Conservation (phyloP, 1,139 yeast species). For the Saccharomyces hybrid region DNA sequence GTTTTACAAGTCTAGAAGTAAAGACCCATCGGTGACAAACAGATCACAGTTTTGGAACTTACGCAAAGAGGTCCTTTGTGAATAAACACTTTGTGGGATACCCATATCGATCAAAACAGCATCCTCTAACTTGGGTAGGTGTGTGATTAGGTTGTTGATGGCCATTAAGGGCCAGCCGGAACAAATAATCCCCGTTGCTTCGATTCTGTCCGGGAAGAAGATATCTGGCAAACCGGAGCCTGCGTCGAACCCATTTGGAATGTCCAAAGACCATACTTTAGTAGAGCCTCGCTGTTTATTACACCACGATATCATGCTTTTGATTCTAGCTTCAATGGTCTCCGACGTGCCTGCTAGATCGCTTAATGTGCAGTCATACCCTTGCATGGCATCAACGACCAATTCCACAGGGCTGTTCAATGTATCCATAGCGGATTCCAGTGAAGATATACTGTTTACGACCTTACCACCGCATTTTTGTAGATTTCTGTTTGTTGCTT, state of each 20-base stretch:
- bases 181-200: conserved; percentile 44
- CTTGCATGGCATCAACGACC: conserved; percentile 74
- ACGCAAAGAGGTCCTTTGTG: conserved; percentile 26
- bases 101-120: conserved; percentile 64
- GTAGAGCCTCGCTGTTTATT: conserved; percentile 44
- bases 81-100: conserved; percentile 41
- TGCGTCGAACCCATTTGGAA: conserved; percentile 80
- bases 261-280: conserved; percentile 62
- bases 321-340: conserved; percentile 14
- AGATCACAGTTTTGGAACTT: conserved; percentile 27
- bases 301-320: conserved; percentile 57
- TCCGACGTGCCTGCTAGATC: conserved; percentile 30
- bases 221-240: conserved; percentile 56
- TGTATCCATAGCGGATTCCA: conserved; percentile 36
- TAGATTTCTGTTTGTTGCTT: conserved; percentile 47
- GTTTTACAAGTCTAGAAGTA: conserved; percentile 9
- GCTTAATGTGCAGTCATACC: conserved; percentile 60
- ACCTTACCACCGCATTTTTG: conserved; percentile 47
- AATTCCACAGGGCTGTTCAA: conserved; percentile 72
- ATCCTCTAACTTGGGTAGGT: conserved; percentile 17
- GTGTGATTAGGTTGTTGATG: conserved; percentile 42
- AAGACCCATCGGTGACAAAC: conserved; percentile 25
- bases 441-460: conserved; percentile 34
- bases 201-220: conserved; percentile 25
- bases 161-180: conserved; percentile 72